phyloP scores from a whole-genome alignment of 331 rosid species.

The Prunus yedoensis region DNA sequence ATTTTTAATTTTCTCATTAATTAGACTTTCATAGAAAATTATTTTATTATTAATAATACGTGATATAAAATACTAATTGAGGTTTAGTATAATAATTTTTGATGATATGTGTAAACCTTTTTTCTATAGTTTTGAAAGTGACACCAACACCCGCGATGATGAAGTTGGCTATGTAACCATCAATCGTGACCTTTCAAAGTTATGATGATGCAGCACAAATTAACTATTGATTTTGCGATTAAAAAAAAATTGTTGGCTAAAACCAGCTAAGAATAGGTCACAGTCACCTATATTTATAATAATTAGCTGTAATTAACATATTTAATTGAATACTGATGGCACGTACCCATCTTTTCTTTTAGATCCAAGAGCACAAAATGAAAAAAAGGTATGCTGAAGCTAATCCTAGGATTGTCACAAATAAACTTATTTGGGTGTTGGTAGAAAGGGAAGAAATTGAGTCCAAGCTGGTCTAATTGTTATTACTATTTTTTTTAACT shows the following conservation, averaged over 20 bases:
- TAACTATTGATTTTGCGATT: background rate
- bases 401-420: background rate
- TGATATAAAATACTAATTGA: too few species aligned
- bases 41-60: background rate
- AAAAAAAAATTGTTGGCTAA: background rate
- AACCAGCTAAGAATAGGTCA: background rate
- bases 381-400: background rate
- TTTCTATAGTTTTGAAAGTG: slow-evolving; percentile 18
- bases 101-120: background rate
- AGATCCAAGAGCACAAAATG: background rate
- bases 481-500: background rate
- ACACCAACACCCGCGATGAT: slow-evolving; percentile 15
- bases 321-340: background rate
- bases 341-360: background rate
- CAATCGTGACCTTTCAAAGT: slow-evolving; percentile 4
- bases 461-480: background rate
- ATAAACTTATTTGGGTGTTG: background rate
- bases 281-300: background rate
- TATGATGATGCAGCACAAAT: background rate
- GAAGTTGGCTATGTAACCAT: background rate
- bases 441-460: background rate
- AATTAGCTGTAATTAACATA: background rate
- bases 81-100: background rate
- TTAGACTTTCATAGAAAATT: slow-evolving; percentile 8
- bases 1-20: slow-evolving; percentile 14